Evolutionary conservation across 1,284 basidiomycete species (phyloP), one percentile per base, ranked within the genome.

Genomic region (Ceraceosorus guamensis): DNA sequence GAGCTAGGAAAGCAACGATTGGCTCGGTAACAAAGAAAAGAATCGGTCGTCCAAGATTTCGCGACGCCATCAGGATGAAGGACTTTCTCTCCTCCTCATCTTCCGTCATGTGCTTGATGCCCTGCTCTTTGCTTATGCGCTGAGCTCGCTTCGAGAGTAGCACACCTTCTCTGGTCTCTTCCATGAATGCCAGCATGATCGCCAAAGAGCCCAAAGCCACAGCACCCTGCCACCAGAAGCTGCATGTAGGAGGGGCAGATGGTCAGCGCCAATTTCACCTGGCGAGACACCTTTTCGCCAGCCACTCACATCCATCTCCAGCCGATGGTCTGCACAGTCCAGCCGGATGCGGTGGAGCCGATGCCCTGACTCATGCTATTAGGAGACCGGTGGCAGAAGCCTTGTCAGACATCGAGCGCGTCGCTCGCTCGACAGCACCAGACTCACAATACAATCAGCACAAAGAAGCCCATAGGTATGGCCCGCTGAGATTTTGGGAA

Each of bases 21-120:
- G 47, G 47, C 43, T 51, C 50, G 6, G 50, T 51, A n/a, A 51
- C 3, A 24, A 51, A 51, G 50, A 51, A 51, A n/a, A 51, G 5
- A 24, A 24, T 13, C 13, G 50, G 50, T 13, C 41, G 41, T 13
- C 41, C 41, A 16, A 43, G 41, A 43, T 43, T 43, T 13, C 41
- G 41, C 41, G 41, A 43, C 13, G 41, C 41, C 41, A 43, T 43
- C 13, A 43, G 13, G 16, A 43, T 13, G 41, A 16, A 13, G 16
- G 13, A 13, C 13, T 16, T 13, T 3, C 41, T 13, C 41, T 13
- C 41, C 13, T 43, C 41, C 13, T 43, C 41, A 16, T 43, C 41
- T 16, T 43, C 41, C 13, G 41, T 43, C 41, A 2, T 3, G 32
- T 35, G 34, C 24, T 13, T 8, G 14, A 49, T 49, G 16, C 50